phyloP scores from a whole-genome alignment of 1,139 yeast species.

The Suhomyces chickasaworum region DNA sequence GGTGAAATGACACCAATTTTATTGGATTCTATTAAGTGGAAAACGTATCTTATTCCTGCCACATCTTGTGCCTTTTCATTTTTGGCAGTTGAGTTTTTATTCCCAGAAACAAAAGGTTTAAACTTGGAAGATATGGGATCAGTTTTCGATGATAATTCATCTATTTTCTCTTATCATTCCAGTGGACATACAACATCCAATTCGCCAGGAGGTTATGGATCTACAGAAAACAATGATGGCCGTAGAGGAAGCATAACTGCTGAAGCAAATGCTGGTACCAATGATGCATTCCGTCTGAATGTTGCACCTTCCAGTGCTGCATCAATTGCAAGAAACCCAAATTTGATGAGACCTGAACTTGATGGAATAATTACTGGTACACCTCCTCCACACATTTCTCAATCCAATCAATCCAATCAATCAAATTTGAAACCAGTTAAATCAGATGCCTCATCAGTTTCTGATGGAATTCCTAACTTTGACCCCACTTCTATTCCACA shows the following conservation, averaged over 20 bases:
- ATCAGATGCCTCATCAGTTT: slow-evolving; percentile 22
- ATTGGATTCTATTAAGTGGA: slow-evolving; percentile 76
- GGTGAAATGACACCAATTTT: slow-evolving; percentile 90
- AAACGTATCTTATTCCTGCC: slow-evolving; percentile 80
- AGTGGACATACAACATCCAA: slow-evolving; percentile 20
- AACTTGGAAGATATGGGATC: slow-evolving; percentile 82
- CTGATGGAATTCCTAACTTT: slow-evolving; percentile 10
- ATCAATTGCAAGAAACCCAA: slow-evolving; percentile 43
- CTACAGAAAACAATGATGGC: slow-evolving; percentile 15
- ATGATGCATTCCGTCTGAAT: slow-evolving; percentile 26
- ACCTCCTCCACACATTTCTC: slow-evolving; percentile 23
- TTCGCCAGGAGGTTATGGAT: slow-evolving; percentile 21
- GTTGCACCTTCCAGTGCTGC: slow-evolving; percentile 33
- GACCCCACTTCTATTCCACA: slow-evolving; percentile 28
- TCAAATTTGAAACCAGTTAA: slow-evolving; percentile 25
- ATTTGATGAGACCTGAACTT: slow-evolving; percentile 33
- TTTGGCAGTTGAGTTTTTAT: slow-evolving; percentile 64
- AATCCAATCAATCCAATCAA: not conserved
- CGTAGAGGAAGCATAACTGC: slow-evolving; percentile 25
- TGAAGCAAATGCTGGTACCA: slow-evolving; percentile 15
- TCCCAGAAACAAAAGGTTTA: slow-evolving; percentile 91
- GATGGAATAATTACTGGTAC: slow-evolving; percentile 37
- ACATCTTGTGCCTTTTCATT: slow-evolving; percentile 69
- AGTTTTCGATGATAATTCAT: slow-evolving; percentile 37
- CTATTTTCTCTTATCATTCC: slow-evolving; percentile 49